Evolutionary conservation across 2,329 filamentous ascomycete genomes (phyloP), one percentile per base, ranked within the genome.

Genomic region (Fusarium graminum): DNA sequence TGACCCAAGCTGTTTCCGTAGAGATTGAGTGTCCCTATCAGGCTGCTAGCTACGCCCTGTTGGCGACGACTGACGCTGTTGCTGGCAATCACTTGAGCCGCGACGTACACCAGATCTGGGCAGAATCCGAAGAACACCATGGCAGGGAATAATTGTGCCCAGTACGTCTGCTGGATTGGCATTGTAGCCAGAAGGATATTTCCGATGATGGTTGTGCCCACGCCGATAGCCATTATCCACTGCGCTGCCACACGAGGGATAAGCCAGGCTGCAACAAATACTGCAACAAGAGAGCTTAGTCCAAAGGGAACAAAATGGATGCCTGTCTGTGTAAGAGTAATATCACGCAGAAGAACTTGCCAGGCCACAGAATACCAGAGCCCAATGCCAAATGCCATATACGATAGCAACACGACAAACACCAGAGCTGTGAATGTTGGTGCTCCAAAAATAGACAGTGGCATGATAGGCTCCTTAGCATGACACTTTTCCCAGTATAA

Each of bases 11-110:
- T 73, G 45, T 71, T 71, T 2, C 76, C 76, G 14, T 78, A 77
- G 4, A 76, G 60, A 32, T 76, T 76, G 0, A 78, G 62, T 0
- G 73, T 74, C 3, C 83, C 82, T 9, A 86, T 79, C 4, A 87
- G 71, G 14, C 79, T 82, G 0, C 79, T 81, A 0, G 83, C 84
- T 4, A 86, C 76, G 0, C 85, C 84, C 49, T 86, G 83, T 22
- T 86, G 77, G 7, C 78, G 76, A 4, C 78, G 75, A 4, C 69
- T 75, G 29, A 86, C 83, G 1, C 78, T 79, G 55, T 86, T 85
- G 52, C 83, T 85, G 0, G 83, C 82, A 52, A 86, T 84, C 6
- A 86, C 82, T 59, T 86, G 82, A 0, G 82, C 82, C 0, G 81
- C 82, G 0, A 82, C 80, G 52, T 80, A 85, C 7, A 84, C 77